A percentile compares a stretch with the other conserved stretches of the same genome.
phyloP scores from a whole-genome alignment of 1,284 basidiomycete species.

The Pseudozyma pruni region DNA sequence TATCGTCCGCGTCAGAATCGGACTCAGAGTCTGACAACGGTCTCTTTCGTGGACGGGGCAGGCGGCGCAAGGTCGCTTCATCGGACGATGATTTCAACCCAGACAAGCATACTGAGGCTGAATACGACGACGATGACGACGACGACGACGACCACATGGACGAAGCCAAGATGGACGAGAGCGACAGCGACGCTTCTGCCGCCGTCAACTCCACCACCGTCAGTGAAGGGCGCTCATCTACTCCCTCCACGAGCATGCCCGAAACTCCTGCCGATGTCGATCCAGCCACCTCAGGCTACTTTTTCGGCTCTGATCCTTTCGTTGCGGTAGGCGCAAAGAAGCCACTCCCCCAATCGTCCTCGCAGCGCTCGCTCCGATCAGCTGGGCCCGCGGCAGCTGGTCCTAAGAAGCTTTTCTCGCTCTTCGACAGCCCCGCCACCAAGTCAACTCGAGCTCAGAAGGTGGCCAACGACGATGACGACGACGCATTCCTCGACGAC shows the following conservation, averaged over 20 bases:
- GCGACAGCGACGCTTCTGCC: constrained; percentile 7
- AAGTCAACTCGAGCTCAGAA: constrained; percentile 13
- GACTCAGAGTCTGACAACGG: constrained; percentile 15
- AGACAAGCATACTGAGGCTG: constrained; percentile 13
- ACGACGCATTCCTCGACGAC: constrained; percentile 33
- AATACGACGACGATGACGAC: constrained; percentile 20
- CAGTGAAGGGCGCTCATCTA: constrained; percentile 6
- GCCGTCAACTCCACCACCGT: background rate
- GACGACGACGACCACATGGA: constrained; percentile 6
- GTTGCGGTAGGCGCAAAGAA: constrained; percentile 16
- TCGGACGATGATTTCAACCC: constrained; percentile 35
- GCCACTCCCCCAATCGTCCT: constrained; percentile 10
- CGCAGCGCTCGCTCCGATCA: constrained; percentile 29
- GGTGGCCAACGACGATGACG: constrained; percentile 10
- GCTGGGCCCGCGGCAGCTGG: constrained; percentile 1
- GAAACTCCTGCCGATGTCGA: constrained; percentile 34
- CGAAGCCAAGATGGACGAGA: background rate
- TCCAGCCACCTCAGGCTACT: constrained; percentile 13
- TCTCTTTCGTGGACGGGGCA: constrained; percentile 17
- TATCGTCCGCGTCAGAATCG: constrained; percentile 15
- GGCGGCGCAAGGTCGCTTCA: constrained; percentile 6
- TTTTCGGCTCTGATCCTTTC: constrained; percentile 33
- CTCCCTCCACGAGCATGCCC: constrained; percentile 23
- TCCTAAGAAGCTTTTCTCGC: constrained; percentile 23
- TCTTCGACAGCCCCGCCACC: constrained; percentile 18